Evolutionary conservation across 2,329 filamentous ascomycete species (phyloP), one percentile per base, ranked within the genome.

Genomic region (Hypoxylon sp.): DNA sequence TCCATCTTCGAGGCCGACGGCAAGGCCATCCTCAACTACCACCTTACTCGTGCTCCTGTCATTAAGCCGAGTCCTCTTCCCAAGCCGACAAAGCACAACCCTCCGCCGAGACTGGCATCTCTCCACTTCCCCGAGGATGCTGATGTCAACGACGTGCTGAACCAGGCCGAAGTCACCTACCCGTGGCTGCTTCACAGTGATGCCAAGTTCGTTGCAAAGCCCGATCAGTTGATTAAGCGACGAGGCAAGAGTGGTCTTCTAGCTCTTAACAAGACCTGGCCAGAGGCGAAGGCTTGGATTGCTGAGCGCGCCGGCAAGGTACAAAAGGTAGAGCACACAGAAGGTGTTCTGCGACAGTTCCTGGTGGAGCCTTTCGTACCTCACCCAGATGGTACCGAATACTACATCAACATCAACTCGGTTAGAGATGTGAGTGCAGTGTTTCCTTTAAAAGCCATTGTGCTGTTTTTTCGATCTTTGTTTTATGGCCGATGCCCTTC

Each of bases 11-110:
- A 99, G 89, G 95, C 95, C 88, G 96, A 99, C 87, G 96, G 96
- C 90, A 99, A 99, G 92, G 96, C 96, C 89, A 98, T 99, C 87
- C 90, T 99, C 90, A 98, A 98, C 92, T 99, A 98, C 90, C 96
- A 98, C 88, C 94, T 99, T 85, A 98, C 96, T 78, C 92, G 96
- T 81, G 94, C 96, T 76, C 91, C 94, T 74, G 92, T 97, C 83
- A 97, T 99, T 90, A 98, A 98, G 92, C 93, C 95, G 75, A 95
- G 94, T 80, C 94, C 96, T 84, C 94, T 98, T 64, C 93, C 94
- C 76, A 81, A 88, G 74, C 87, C 92, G 73, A 84, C 92, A 73
- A 96, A 90, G 82, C 96, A 99, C 91, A 98, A 98, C 87, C 86
- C 96, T 76, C 91, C 96, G 70, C 86, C 94, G 77, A 95, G 93